These are phyloP conservation scores for Coemansia sp. DNA, from an alignment of 192 early-diverging fungal genomes.

Conservation along the genomic window DNA sequence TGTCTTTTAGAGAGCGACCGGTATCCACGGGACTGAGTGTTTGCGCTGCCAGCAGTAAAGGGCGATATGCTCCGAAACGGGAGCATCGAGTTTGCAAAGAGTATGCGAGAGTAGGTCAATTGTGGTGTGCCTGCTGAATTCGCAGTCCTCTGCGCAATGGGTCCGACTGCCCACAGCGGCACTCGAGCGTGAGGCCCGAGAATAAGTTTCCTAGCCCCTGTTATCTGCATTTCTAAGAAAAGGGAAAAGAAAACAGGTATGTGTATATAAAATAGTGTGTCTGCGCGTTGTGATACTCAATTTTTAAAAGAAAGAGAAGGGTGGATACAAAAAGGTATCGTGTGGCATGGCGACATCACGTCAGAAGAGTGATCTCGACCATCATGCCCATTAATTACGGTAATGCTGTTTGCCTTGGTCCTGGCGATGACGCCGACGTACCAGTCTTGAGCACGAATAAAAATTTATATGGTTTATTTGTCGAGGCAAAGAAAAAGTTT, in stretches of 20 bases:
- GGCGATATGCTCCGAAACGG: background rate
- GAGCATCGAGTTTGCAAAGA: too few species aligned
- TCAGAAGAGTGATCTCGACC: too few species aligned
- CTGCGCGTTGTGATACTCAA: background rate
- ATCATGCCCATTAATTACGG: too few species aligned
- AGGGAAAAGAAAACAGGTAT: too few species aligned
- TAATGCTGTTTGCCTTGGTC: too few species aligned
- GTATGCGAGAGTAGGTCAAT: background rate
- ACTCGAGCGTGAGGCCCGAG: background rate
- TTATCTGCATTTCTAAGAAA: conserved; percentile 17
- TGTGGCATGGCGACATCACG: too few species aligned
- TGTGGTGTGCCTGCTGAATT: background rate
- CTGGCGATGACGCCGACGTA: too few species aligned
- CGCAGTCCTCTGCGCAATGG: too few species aligned
- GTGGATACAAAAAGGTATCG: too few species aligned
- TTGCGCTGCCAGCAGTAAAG: background rate
- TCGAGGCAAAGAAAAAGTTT: conserved; percentile 12
- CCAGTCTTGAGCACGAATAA: too few species aligned
- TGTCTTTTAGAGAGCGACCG: conserved; percentile 4
- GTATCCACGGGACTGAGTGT: background rate
- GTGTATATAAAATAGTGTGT: background rate
- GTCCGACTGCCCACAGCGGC: background rate
- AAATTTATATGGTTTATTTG: too few species aligned
- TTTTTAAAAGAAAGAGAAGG: too few species aligned
- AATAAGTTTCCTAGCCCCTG: conserved; percentile 12